Conservation (phyloP, 2,329 filamentous ascomycete genomes). For the Alternaria panax region DNA sequence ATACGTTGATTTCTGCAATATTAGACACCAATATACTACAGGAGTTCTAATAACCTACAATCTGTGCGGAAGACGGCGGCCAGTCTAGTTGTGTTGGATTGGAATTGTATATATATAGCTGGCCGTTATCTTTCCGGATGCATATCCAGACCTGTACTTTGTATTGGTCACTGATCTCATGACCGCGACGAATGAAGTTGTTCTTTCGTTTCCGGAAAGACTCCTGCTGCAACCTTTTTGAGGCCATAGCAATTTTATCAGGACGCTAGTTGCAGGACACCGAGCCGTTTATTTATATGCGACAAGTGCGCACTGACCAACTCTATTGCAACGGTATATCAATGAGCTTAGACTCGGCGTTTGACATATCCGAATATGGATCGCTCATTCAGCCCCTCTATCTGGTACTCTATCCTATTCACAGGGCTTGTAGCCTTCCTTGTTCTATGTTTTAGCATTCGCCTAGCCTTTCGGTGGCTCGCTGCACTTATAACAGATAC, state of each 20-base stretch:
- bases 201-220: slow-evolving; percentile 23
- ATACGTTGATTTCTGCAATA: slow-evolving; percentile 4
- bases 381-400: not conserved
- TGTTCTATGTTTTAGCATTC: slow-evolving; percentile 2
- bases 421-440: slow-evolving; percentile 9
- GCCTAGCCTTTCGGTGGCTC: slow-evolving; percentile 3
- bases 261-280: not conserved
- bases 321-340: slow-evolving; percentile 4
- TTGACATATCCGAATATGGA: slow-evolving; percentile 3
- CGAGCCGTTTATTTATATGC: slow-evolving; percentile 15
- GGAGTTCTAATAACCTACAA: slow-evolving; percentile 7
- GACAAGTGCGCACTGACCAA: slow-evolving; percentile 11
- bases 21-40: not conserved
- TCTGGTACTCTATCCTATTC: slow-evolving; percentile 11
- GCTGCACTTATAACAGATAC: slow-evolving; percentile 4
- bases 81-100: slow-evolving; percentile 10
- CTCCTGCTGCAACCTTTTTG: slow-evolving; percentile 23
- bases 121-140: slow-evolving; percentile 24
- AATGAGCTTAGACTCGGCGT: not conserved
- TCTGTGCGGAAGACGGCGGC: slow-evolving; percentile 14
- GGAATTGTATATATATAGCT: slow-evolving; percentile 25
- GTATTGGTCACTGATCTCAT: slow-evolving; percentile 23
- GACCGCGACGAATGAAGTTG: slow-evolving; percentile 19
- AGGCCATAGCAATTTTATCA: slow-evolving; percentile 16
- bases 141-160: slow-evolving; percentile 22